Base-by-base conservation (phyloP, 1,139 yeast genomes). In the Debaryomyces nepalensis region DNA sequence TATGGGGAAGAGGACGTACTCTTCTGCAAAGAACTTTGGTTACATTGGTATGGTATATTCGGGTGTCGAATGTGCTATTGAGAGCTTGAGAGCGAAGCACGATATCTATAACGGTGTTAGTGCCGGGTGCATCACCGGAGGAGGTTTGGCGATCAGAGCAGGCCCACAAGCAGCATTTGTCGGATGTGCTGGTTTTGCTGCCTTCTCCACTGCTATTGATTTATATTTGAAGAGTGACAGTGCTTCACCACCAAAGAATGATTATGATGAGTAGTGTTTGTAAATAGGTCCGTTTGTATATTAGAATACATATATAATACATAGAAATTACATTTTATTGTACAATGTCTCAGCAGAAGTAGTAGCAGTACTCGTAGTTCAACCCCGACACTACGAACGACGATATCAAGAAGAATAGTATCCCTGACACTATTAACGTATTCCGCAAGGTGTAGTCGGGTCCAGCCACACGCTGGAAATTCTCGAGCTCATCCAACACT, bases 181-280 rank as follows among this genome's bases (percentile, higher is more conserved):
- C 45, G 99, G 99, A 1, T 93, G 98, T 73, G 97, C 95, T 23
- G 99, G 98, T 10, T 93, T 93, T 71, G 98, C 99, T 11, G 96
- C 96, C 3, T 93, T 93, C 63, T 86, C 96, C 44, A 84, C 95
- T 7, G 98, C 98, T 6, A 86, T 93, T 49, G 98, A 93, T 62
- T 67, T 88, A 55, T 93, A 93, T 59, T 77, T 93, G 83, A 79
- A 91, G 57, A 82, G 89, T 54, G 99, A 93, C 54, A 79, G 87
- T 55, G 84, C 86, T 5, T 81, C 81, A 43, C 98, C 98, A 29
- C 97, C 98, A 19, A 61, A 74, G 39, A 84, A 87, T 57, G 99
- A 93, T 67, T 95, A 91, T 64, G 95, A 91, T 61, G 88, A 86
- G 50, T 89, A 64, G 48, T 38, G 37, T 42, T 39, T 39, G 38